A percentile compares a stretch with the other conserved stretches of the same genome.
Evolutionary conservation across 805 yeast genomes (phyloP).

Genomic region (Alloascoidea africana): DNA sequence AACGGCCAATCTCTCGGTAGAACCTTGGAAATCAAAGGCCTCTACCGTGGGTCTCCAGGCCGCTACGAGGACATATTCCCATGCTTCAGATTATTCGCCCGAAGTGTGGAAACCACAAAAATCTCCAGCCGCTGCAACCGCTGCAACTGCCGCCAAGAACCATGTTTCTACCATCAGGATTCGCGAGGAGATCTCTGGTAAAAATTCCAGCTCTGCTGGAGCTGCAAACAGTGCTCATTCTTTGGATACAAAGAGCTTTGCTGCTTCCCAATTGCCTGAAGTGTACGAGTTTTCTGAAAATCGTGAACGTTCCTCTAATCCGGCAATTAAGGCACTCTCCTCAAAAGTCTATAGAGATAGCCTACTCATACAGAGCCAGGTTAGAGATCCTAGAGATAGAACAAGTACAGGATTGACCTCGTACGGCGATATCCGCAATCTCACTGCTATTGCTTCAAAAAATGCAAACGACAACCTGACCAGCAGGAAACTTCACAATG

Average conservation of each 20-base stretch:
- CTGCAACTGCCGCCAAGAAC: slow-evolving; percentile 44
- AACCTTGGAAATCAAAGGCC: slow-evolving; percentile 18
- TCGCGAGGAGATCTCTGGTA: slow-evolving; percentile 8
- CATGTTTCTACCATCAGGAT: slow-evolving; percentile 12
- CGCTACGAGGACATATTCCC: slow-evolving; percentile 17
- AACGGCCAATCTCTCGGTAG: slow-evolving; percentile 15
- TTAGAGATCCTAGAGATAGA: neutral
- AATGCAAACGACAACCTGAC: slow-evolving; percentile 10
- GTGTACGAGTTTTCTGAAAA: neutral
- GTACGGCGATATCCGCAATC: no score
- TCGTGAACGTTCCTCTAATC: neutral
- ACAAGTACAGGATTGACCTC: slow-evolving; percentile 9
- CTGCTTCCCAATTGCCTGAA: neutral
- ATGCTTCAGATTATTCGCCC: slow-evolving; percentile 14
- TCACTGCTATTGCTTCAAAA: neutral
- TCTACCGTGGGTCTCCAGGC: slow-evolving; percentile 18
- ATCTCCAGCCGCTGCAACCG: slow-evolving; percentile 31
- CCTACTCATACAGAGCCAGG: neutral
- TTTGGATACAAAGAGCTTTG: neutral
- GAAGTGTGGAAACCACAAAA: slow-evolving; percentile 23
- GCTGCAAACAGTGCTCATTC: neutral
- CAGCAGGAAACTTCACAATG: slow-evolving; percentile 14
- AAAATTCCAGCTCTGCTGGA: slow-evolving; percentile 20
- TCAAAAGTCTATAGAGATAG: neutral
- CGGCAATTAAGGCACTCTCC: neutral